These are phyloP conservation scores for Fimicolochytrium jonesii DNA, from an alignment of 192 early-diverging fungal genomes.

Conservation along the genomic window DNA sequence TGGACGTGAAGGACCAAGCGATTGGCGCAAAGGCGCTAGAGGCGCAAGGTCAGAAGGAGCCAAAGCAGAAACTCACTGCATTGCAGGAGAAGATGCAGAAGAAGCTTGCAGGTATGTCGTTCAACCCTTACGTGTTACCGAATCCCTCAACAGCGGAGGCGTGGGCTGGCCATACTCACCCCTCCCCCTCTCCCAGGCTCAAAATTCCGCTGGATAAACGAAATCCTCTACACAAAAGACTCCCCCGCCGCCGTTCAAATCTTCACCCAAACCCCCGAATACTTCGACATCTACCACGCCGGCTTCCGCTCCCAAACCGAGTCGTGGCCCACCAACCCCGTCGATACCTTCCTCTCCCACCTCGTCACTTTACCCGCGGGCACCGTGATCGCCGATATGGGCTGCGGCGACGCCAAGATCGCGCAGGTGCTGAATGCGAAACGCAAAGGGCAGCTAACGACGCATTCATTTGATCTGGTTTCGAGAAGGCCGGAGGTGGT, in stretches of 20 bases:
- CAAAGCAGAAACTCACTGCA: conserved; percentile 38
- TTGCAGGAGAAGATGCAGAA: conserved; percentile 65
- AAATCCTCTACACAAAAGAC: conserved; percentile 85
- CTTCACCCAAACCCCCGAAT: conserved; percentile 76
- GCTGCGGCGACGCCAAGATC: conserved; percentile 93
- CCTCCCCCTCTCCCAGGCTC: too few species aligned
- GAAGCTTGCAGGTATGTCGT: conserved; percentile 50
- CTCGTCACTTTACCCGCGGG: conserved; percentile 46
- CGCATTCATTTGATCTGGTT: conserved; percentile 81
- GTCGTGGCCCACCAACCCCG: conserved; percentile 90
- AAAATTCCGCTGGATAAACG: conserved; percentile 81
- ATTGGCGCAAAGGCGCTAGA: too few species aligned
- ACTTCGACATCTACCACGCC: conserved; percentile 95
- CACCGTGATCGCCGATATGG: conserved; percentile 82
- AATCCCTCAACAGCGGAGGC: too few species aligned
- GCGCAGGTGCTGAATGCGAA: conserved; percentile 56
- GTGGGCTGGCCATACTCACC: too few species aligned
- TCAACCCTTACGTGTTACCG: too few species aligned
- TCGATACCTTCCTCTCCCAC: conserved; percentile 75
- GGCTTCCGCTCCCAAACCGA: conserved; percentile 91
- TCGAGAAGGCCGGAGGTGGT: conserved; percentile 73
- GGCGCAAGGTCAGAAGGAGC: background rate
- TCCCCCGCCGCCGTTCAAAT: conserved; percentile 69
- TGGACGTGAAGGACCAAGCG: too few species aligned
- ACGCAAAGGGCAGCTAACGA: conserved; percentile 30